These are phyloP conservation scores for Hyaloscypha hepaticicola DNA, from an alignment of 495 filamentous ascomycete genomes.

Conservation along the genomic window DNA sequence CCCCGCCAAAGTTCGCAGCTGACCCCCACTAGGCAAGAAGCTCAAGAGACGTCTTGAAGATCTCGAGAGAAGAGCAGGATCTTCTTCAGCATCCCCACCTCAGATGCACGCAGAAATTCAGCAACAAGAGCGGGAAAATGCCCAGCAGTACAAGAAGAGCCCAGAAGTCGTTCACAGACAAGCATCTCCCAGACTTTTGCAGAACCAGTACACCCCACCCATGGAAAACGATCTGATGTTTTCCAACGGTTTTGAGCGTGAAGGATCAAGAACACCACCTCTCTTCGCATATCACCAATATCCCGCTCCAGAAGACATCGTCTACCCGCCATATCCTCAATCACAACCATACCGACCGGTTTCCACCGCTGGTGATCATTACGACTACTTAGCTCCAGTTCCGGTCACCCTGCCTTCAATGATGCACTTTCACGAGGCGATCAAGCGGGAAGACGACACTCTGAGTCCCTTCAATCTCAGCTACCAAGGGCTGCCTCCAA, in stretches of 20 bases:
- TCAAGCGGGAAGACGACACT: conserved; percentile 56
- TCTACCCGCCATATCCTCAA: conserved; percentile 61
- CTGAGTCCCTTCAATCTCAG: conserved; percentile 75
- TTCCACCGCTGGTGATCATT: conserved; percentile 61
- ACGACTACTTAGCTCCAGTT: conserved; percentile 63
- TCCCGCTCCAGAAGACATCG: conserved; percentile 65
- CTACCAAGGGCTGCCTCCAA: conserved; percentile 70
- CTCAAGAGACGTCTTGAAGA: conserved; percentile 97
- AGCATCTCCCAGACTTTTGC: conserved; percentile 39
- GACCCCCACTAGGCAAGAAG: conserved; percentile 79
- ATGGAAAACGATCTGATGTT: conserved; percentile 55
- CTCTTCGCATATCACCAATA: conserved; percentile 70
- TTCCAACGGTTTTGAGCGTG: conserved; percentile 45
- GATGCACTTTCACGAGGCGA: conserved; percentile 57
- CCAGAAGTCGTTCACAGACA: conserved; percentile 38
- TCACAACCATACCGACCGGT: conserved; percentile 60
- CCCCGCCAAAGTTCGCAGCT: background rate
- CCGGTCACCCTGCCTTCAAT: conserved; percentile 66
- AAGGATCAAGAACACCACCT: conserved; percentile 69
- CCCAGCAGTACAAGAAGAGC: conserved; percentile 30
- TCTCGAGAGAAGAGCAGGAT: conserved; percentile 87
- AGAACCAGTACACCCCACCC: conserved; percentile 57
- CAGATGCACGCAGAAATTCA: conserved; percentile 35
- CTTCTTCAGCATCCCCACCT: conserved; percentile 62
- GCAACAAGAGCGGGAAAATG: conserved; percentile 22